phyloP scores from a whole-genome alignment of 2,329 filamentous ascomycete species.

The Sclerotinia nivalis region DNA sequence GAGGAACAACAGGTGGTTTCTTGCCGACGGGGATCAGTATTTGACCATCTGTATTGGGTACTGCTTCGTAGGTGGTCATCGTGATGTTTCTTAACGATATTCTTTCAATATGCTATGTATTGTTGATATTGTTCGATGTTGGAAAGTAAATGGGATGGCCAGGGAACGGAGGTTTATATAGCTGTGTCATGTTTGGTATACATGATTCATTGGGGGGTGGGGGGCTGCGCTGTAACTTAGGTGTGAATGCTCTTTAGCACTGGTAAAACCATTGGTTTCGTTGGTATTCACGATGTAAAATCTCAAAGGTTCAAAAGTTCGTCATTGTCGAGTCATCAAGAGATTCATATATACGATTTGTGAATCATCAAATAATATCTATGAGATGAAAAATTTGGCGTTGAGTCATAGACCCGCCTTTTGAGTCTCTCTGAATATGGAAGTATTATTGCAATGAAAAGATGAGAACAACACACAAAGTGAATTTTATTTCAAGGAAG shows the following conservation, averaged over 20 bases:
- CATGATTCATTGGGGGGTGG: not conserved
- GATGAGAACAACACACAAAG: not conserved
- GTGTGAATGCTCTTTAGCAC: not conserved
- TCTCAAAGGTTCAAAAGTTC: not conserved
- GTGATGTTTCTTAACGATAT: not conserved
- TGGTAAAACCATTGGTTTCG: not conserved
- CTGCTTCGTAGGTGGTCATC: conserved; percentile 9
- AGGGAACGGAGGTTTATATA: not conserved
- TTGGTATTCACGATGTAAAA: not conserved
- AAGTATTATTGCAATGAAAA: not conserved
- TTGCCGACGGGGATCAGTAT: not conserved
- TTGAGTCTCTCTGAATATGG: not conserved
- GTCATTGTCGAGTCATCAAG: not conserved
- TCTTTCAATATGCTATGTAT: not conserved
- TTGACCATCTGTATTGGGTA: conserved; percentile 12
- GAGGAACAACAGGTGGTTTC: not conserved
- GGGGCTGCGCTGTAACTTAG: not conserved
- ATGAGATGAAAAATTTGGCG: not conserved
- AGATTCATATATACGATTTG: not conserved
- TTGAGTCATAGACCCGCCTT: not conserved
- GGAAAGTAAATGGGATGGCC: not conserved
- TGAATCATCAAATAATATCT: not conserved
- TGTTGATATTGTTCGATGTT: not conserved
- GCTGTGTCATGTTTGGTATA: not conserved
- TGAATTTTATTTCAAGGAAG: not conserved